Conservation (phyloP, 352 stramenopile species). For the Pythium angustatum region DNA sequence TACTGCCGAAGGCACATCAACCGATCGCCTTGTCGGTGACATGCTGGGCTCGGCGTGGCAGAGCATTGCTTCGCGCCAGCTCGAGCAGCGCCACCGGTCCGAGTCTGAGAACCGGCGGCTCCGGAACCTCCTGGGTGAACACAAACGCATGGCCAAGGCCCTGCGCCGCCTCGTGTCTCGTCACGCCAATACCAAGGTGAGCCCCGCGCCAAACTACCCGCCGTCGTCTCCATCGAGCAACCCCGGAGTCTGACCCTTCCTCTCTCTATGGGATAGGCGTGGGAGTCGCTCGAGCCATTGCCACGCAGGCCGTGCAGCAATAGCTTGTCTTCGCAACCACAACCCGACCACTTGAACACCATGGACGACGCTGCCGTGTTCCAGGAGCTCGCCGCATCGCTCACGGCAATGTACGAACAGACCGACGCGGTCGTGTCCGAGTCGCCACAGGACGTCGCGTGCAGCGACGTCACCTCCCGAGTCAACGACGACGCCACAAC, state of each 20-base stretch:
- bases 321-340: too few relatives aligned
- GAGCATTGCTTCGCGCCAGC: slow-evolving; percentile 12
- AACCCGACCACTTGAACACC: background rate
- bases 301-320: background rate
- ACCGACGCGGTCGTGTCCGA: slow-evolving; percentile 6
- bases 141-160: slow-evolving; percentile 41
- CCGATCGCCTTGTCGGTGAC: background rate
- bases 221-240: background rate
- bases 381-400: background rate
- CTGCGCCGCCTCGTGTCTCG: slow-evolving; percentile 9
- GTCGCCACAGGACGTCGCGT: background rate
- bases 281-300: background rate
- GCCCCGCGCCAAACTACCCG: background rate
- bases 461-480: slow-evolving; percentile 1
- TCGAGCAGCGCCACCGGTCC: slow-evolving; percentile 25
- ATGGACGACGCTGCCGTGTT: slow-evolving; percentile 2
- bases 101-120: slow-evolving; percentile 57
- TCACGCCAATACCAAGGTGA: slow-evolving; percentile 17
- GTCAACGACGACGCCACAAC: background rate
- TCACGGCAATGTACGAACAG: slow-evolving; percentile 3
- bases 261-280: background rate
- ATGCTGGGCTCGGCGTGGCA: slow-evolving; percentile 19
- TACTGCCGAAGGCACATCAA: background rate
- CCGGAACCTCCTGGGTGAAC: slow-evolving; percentile 47
- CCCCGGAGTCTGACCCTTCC: slow-evolving; percentile 1